Evolutionary conservation across 805 yeast genomes (phyloP).

Genomic region (Komagataella populi): DNA sequence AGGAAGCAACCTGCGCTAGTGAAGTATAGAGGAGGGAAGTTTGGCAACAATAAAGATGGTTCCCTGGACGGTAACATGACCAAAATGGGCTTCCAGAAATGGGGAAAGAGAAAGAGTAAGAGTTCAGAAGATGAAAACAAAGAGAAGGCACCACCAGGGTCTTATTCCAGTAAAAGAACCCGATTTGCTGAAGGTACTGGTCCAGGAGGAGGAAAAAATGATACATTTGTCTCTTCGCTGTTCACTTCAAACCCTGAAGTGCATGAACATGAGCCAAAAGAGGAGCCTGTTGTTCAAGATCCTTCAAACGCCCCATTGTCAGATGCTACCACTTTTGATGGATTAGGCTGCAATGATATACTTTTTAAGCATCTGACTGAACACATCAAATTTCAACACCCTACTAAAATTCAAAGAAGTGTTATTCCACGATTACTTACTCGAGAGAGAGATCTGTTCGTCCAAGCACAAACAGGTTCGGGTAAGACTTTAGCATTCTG

Average conservation of each 20-base stretch:
- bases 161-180: background rate
- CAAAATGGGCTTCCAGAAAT: constrained; percentile 2
- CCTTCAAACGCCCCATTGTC: constrained; percentile 85
- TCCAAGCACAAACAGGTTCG: constrained; percentile 96
- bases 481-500: constrained; percentile 89
- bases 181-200: background rate
- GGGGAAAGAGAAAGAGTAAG: constrained; percentile 1
- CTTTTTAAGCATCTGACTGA: constrained; percentile 42
- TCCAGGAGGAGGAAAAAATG: constrained; percentile 33
- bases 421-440: constrained; percentile 53
- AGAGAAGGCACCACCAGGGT: constrained; percentile 1
- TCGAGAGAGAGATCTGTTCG: constrained; percentile 54
- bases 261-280: constrained; percentile 19
- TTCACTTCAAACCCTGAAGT: constrained; percentile 60
- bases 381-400: constrained; percentile 42
- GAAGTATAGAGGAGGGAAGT: constrained; percentile 70
- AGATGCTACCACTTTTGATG: constrained; percentile 56
- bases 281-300: constrained; percentile 8
- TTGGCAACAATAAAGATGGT: constrained; percentile 29
- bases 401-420: constrained; percentile 79
- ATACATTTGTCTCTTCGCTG: constrained; percentile 72
- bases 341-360: constrained; percentile 50
- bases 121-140: background rate
- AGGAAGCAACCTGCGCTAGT: constrained; percentile 52
- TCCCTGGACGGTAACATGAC: constrained; percentile 7